Evolutionary conservation across 257 asterid species (phyloP).

Genomic region (Anisodus tanguticus): DNA sequence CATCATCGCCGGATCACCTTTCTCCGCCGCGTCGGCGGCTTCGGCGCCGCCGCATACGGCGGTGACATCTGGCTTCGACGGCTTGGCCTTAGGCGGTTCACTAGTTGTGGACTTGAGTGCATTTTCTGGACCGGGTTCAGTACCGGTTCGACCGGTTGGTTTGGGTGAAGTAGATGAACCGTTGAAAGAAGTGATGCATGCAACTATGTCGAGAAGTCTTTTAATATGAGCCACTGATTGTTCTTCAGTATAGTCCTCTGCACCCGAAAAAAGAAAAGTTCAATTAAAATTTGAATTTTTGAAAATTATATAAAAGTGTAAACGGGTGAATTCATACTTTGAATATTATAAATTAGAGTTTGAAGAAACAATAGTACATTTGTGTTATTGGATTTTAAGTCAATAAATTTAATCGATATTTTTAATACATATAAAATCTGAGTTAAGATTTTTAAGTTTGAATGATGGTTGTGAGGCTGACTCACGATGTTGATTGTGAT

Average conservation of each 20-base stretch:
- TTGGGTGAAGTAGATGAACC: constrained; percentile 58
- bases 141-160: constrained; percentile 46
- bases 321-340: too few species aligned
- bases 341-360: too few species aligned
- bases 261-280: background rate
- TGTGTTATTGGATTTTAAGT: too few species aligned
- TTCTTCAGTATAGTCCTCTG: constrained; percentile 79
- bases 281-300: too few species aligned
- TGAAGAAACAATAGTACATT: too few species aligned
- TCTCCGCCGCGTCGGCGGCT: constrained; percentile 47
- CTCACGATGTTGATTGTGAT: too few species aligned
- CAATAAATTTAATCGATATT: too few species aligned
- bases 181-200: constrained; percentile 93
- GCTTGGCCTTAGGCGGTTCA: constrained; percentile 35
- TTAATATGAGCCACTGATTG: constrained; percentile 85
- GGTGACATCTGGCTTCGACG: constrained; percentile 41
- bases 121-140: constrained; percentile 47
- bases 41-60: constrained; percentile 25
- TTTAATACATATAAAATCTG: too few species aligned
- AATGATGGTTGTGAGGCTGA: too few species aligned
- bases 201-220: constrained; percentile 88
- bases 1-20: constrained; percentile 60
- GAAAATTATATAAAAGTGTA: too few species aligned
- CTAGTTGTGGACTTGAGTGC: constrained; percentile 29
- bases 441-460: too few species aligned